Conservation (phyloP, 371 early-diverging fungal genomes). For the Mucor ambiguus region DNA sequence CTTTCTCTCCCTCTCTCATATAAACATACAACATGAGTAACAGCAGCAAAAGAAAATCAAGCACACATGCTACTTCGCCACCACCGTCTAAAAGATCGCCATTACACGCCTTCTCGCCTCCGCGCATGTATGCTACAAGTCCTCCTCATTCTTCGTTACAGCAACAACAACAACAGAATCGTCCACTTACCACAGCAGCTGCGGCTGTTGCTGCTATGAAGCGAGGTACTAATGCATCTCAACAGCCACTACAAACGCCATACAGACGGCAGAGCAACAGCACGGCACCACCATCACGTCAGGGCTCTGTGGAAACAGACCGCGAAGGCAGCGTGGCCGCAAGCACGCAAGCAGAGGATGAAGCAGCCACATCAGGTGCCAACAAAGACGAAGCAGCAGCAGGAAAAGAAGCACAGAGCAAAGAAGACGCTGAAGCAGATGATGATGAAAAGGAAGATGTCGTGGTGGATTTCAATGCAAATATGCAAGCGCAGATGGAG, state of each 20-base stretch:
- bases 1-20: not conserved
- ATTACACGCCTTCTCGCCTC: conserved; percentile 34
- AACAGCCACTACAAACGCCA: not conserved
- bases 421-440: conserved; percentile 41
- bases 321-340: conserved; percentile 37
- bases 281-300: conserved; percentile 32
- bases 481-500: conserved; percentile 53
- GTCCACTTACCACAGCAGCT: conserved; percentile 42
- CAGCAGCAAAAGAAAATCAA: conserved; percentile 20
- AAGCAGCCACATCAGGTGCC: conserved; percentile 30
- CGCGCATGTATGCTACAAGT: conserved; percentile 28
- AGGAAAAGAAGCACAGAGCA: conserved; percentile 26
- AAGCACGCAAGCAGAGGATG: conserved; percentile 18
- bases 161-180: conserved; percentile 12
- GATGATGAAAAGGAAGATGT: conserved; percentile 52
- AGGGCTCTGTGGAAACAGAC: conserved; percentile 49
- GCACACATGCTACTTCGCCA: conserved; percentile 20
- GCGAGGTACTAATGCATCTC: conserved; percentile 7
- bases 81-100: conserved; percentile 24
- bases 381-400: conserved; percentile 35
- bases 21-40: not conserved
- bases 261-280: conserved; percentile 30
- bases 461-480: conserved; percentile 43
- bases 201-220: conserved; percentile 46
- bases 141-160: conserved; percentile 17